Evolutionary conservation across 495 filamentous ascomycete species (phyloP), one percentile per base, ranked within the genome.

Genomic region (Saxophila tyrrhenica): DNA sequence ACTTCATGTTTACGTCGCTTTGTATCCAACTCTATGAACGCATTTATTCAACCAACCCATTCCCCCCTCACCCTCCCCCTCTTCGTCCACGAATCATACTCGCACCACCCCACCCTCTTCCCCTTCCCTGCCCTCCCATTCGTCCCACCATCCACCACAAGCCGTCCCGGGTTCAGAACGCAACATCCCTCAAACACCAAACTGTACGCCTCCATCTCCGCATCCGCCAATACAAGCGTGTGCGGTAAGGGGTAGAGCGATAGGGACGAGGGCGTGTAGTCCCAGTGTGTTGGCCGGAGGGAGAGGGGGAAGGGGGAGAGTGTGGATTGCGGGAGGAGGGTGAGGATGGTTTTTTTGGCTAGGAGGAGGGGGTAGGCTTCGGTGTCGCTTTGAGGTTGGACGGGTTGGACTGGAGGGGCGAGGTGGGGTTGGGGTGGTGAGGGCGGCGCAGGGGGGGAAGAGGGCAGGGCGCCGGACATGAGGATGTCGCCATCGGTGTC

Each of bases 181-280:
- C 89, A 83, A 62, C 92, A 97, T 1, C 89, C 91, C 68, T 95
- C 89, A 63, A 96, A 96, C 17, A 85, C 92, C 42, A 95, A 72
- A 53, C 81, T 82, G 63, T 94, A 97, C 0, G 89, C 75, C 42
- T 83, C 79, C 22, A 81, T 81, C 35, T 90, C 85, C 3, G 85
- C 72, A 63, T 98, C 92, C 3, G 85, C 82, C 19, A 98, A 68
- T 21, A 95, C 79, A 59, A 97, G 61, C 0, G 83, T 80, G 15
- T 84, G 91, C 3, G 92, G 92, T 39, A 97, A 67, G 11, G 92
- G 92, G 64, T 95, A 97, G 15, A 98, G 73, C 46, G 84, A 78
- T 46, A 95, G 64, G 13, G 85, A 73, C 13, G 83, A 72, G 42
- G 73, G 71, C 0, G 81, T 80, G 68, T 84, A 86, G 67, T 95